Evolutionary conservation across 768 basidiomycete species (phyloP), one percentile per base, ranked within the genome.

Genomic region (Terana coerulea): DNA sequence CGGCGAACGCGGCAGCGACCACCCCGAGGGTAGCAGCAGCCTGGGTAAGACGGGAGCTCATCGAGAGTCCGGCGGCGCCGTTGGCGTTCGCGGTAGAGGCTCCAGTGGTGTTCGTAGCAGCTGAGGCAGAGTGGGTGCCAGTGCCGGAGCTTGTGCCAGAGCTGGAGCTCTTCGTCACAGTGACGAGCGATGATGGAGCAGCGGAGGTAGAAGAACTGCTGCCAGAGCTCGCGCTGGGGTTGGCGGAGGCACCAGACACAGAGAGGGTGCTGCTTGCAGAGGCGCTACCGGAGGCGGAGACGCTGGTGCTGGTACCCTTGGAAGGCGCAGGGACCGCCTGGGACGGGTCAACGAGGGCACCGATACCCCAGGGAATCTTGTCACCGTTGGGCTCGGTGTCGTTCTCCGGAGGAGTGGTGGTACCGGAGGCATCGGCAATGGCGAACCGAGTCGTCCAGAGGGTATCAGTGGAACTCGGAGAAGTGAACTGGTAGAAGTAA

Each of bases 401-500:
- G 49, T 87, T 73, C 15, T 77, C 49, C 0, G 88, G 74, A 3
- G 80, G 59, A 2, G 73, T 73, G 46, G 75, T 70, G 7, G 67
- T 55, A 11, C 79, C 81, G 22, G 64, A 58, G 3, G 75, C 39
- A 29, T 74, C 77, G 3, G 84, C 80, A 61, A 92, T 88, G 30
- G 84, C 71, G 74, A 90, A 91, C 21, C 90, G 85, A 14, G 79
- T 81, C 2, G 88, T 87, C 90, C 90, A 92, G 21, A 60, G 57
- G 30, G 70, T 65, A 62, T 71, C 62, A 31, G 67, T 1, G 0
- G 78, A 61, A 5, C 54, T 60, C 0, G 76, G 68, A 1, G 79
- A 67, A 14, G 78, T 72, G 73, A 87, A 91, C 60, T 90, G 86
- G 67, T 88, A 88, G 72, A 91, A 91, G 72, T 90, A 91, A 57